Evolutionary conservation across 768 basidiomycete genomes (phyloP).

Genomic region (Sarcodon sp.): DNA sequence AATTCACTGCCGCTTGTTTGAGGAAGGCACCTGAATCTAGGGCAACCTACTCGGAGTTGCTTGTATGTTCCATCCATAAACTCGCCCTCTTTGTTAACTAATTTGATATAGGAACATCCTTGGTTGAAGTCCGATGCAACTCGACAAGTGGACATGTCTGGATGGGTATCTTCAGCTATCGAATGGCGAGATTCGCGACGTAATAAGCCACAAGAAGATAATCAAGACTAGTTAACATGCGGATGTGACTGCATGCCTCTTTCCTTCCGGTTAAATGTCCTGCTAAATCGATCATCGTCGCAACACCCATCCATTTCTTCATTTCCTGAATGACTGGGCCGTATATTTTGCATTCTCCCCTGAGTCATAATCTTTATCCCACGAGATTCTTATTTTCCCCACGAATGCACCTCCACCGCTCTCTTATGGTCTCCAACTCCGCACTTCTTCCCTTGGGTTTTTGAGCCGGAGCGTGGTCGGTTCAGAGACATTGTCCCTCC

Average conservation of each 20-base stretch:
- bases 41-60: conserved; percentile 73
- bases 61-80: conserved; percentile 31
- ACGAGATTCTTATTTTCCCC: background rate
- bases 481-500: no score
- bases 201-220: background rate
- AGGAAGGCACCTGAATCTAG: conserved; percentile 68
- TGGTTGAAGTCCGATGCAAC: conserved; percentile 54
- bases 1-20: conserved; percentile 76
- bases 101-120: conserved; percentile 46
- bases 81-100: background rate
- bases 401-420: background rate
- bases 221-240: background rate
- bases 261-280: no score
- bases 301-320: background rate
- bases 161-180: conserved; percentile 58
- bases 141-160: conserved; percentile 70
- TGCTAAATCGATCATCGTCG: background rate
- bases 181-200: conserved; percentile 2
- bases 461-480: no score
- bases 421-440: background rate
- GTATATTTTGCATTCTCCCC: background rate
- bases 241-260: background rate
- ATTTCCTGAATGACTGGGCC: background rate
- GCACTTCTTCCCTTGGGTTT: background rate
- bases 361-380: background rate